Evolutionary conservation across 805 yeast species (phyloP).

Genomic region (Wickerhamomyces pijperi): DNA sequence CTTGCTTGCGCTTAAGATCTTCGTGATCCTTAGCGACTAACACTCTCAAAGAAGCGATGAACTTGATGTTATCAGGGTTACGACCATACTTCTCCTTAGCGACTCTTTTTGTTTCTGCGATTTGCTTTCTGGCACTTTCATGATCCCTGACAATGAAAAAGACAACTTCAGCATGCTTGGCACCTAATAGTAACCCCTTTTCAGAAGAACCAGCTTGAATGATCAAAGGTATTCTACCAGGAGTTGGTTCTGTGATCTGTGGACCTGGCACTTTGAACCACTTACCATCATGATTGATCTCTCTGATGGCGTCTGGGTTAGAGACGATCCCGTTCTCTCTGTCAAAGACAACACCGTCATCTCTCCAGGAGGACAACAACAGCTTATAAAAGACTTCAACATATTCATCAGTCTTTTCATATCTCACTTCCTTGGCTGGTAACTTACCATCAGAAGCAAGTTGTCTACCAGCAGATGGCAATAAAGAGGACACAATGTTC

Average conservation of each 20-base stretch:
- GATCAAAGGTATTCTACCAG: slow-evolving; percentile 32
- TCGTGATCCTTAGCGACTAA: slow-evolving; percentile 31
- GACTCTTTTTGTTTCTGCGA: slow-evolving; percentile 21
- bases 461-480: slow-evolving; percentile 33
- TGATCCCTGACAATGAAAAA: slow-evolving; percentile 27
- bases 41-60: slow-evolving; percentile 26
- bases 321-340: slow-evolving; percentile 22
- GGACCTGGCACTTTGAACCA: slow-evolving; percentile 29
- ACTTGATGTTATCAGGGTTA: slow-evolving; percentile 27
- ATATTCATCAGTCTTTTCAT: slow-evolving; percentile 32
- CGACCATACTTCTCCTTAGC: slow-evolving; percentile 28
- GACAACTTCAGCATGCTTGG: slow-evolving; percentile 31
- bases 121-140: slow-evolving; percentile 19
- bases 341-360: slow-evolving; percentile 23
- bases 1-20: slow-evolving; percentile 28
- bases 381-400: slow-evolving; percentile 29
- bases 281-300: slow-evolving; percentile 30
- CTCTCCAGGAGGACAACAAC: slow-evolving; percentile 33
- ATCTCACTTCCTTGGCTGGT: slow-evolving; percentile 31
- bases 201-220: slow-evolving; percentile 37
- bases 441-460: slow-evolving; percentile 24
- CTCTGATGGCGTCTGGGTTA: slow-evolving; percentile 28
- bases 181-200: slow-evolving; percentile 31
- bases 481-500: slow-evolving; percentile 33
- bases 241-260: slow-evolving; percentile 30